A percentile compares a stretch with the other conserved stretches of the same genome.
Conservation (phyloP, 306 rosid genomes). For the Corylus avellana region DNA sequence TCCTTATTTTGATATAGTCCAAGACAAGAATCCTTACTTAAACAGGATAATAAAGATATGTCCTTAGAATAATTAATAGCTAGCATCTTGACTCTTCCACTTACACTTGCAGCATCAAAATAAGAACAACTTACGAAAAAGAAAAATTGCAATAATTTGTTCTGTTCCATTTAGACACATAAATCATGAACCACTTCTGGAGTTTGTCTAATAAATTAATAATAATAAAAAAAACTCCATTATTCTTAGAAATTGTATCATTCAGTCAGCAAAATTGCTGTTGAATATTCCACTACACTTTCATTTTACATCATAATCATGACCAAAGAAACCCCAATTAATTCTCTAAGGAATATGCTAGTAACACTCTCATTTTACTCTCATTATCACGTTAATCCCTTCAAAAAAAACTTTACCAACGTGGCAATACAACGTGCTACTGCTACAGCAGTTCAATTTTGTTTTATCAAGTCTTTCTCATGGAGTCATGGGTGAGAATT, state of each 20-base stretch:
- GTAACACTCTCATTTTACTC: too few relatives aligned
- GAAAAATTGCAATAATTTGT: neutral
- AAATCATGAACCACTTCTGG: neutral
- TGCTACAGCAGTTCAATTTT: too few relatives aligned
- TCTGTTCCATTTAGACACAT: neutral
- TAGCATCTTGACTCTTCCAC: conserved; percentile 7
- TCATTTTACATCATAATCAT: neutral
- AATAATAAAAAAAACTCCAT: neutral
- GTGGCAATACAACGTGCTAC: too few relatives aligned
- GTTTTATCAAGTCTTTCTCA: too few relatives aligned
- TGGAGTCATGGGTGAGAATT: too few relatives aligned
- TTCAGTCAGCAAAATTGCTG: neutral
- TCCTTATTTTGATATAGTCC: neutral
- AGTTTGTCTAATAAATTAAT: neutral
- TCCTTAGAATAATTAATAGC: neutral
- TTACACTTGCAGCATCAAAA: neutral
- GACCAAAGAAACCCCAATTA: neutral
- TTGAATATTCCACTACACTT: neutral
- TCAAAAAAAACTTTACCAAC: too few relatives aligned
- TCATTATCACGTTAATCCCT: too few relatives aligned
- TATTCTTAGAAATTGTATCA: neutral
- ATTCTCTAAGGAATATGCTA: neutral
- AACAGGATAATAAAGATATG: neutral
- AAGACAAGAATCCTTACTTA: neutral
- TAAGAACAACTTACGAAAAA: neutral